Percentiles rank a stretch among this genome's conserved stretches.
Evolutionary conservation across 495 filamentous ascomycete genomes (phyloP).

Genomic region (Penicillium subrubescens): DNA sequence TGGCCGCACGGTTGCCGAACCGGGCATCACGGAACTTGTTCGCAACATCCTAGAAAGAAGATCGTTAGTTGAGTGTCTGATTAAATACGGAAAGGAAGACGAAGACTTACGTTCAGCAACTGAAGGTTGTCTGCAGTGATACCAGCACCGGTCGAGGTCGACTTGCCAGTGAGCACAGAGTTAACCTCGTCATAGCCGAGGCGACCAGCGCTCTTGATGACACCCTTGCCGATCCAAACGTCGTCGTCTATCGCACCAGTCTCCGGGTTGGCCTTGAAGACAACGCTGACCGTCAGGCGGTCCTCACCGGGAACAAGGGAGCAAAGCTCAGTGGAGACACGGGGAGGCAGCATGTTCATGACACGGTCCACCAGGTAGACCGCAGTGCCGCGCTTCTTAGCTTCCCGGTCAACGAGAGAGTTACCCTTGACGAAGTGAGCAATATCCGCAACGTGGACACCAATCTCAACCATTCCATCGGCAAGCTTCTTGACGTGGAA

Average conservation of each 20-base stretch:
- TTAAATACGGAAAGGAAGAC: background rate
- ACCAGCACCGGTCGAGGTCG: slow-evolving; percentile 58
- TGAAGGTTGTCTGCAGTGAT: slow-evolving; percentile 71
- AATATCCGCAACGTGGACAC: slow-evolving; percentile 93
- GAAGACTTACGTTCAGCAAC: slow-evolving; percentile 68
- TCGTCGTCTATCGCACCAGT: slow-evolving; percentile 76
- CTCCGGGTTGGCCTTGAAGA: slow-evolving; percentile 81
- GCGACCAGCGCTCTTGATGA: slow-evolving; percentile 88
- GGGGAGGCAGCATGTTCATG: slow-evolving; percentile 87
- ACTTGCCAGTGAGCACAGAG: slow-evolving; percentile 65
- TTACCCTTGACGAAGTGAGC: slow-evolving; percentile 96
- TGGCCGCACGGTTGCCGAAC: slow-evolving; percentile 73
- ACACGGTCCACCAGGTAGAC: slow-evolving; percentile 90
- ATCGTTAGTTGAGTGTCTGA: slow-evolving; percentile 2
- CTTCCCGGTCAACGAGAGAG: slow-evolving; percentile 94
- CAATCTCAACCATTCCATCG: slow-evolving; percentile 88
- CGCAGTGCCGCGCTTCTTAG: slow-evolving; percentile 95
- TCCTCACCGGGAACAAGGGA: slow-evolving; percentile 84
- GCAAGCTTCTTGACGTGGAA: slow-evolving; percentile 82
- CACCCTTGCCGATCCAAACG: slow-evolving; percentile 90
- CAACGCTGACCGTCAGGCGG: slow-evolving; percentile 86
- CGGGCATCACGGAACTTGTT: slow-evolving; percentile 88
- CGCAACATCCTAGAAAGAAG: slow-evolving; percentile 59
- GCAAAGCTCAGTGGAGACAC: slow-evolving; percentile 82
- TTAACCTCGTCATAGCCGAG: slow-evolving; percentile 85